Evolutionary conservation across 768 basidiomycete genomes (phyloP).

Genomic region (Rhodotorula graminis): DNA sequence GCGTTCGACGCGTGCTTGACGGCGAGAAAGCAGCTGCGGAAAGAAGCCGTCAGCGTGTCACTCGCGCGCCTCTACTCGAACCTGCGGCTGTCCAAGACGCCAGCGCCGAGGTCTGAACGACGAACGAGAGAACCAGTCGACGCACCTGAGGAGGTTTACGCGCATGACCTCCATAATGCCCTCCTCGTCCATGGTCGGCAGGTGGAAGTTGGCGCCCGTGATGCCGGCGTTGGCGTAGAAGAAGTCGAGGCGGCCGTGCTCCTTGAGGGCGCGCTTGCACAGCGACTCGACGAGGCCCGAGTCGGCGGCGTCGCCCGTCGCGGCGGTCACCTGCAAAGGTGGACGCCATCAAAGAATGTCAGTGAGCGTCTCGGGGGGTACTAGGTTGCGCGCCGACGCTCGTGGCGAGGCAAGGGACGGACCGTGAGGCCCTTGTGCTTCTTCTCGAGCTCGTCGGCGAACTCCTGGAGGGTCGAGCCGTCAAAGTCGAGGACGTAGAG

Average conservation of each 20-base stretch:
- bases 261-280: conserved; percentile 66
- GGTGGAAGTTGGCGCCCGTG: conserved; percentile 6
- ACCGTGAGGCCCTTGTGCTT: conserved; percentile 77
- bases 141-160: conserved; percentile 65
- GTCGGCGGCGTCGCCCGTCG: conserved; percentile 79
- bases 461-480: conserved; percentile 61
- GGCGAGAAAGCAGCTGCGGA: conserved; percentile 73
- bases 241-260: conserved; percentile 81
- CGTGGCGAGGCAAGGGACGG: not conserved
- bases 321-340: conserved; percentile 60
- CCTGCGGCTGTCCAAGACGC: too few species aligned
- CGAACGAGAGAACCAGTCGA: not conserved
- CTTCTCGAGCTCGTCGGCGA: conserved; percentile 63
- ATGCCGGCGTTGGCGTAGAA: conserved; percentile 78
- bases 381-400: too few species aligned
- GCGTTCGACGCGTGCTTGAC: conserved; percentile 78
- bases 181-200: conserved; percentile 51
- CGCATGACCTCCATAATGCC: conserved; percentile 71
- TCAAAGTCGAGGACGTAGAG: conserved; percentile 73
- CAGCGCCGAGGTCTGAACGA: too few species aligned
- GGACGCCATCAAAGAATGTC: not conserved
- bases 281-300: conserved; percentile 62
- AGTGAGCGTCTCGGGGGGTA: not conserved
- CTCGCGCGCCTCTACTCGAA: too few species aligned
- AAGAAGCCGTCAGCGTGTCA: not conserved